Evolutionary conservation across 1,284 basidiomycete species (phyloP).

Genomic region (Phaffia rhodozyma): DNA sequence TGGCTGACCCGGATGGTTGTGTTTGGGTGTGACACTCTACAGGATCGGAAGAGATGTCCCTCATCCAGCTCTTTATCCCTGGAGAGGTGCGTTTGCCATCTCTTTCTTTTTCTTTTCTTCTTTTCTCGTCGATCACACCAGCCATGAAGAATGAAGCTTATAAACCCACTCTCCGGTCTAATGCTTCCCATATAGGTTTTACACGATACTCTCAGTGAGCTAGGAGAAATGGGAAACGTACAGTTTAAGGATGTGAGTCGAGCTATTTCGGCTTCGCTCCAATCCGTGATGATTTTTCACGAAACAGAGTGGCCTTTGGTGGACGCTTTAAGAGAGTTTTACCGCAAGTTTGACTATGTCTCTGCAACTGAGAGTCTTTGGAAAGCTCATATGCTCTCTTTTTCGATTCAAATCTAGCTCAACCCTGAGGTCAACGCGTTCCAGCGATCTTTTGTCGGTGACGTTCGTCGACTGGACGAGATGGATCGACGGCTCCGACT

Average conservation of each 20-base stretch:
- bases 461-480: constrained; percentile 88
- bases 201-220: constrained; percentile 87
- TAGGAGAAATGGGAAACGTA: constrained; percentile 88
- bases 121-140: background rate
- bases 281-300: too few species aligned
- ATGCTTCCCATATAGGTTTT: constrained; percentile 36
- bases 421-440: constrained; percentile 93
- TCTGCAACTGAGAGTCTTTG: too few species aligned
- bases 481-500: constrained; percentile 90
- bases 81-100: constrained; percentile 54
- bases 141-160: background rate
- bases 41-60: constrained; percentile 95
- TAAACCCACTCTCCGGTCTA: too few species aligned
- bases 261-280: too few species aligned
- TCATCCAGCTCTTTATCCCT: constrained; percentile 95
- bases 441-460: constrained; percentile 94
- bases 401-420: constrained; percentile 45
- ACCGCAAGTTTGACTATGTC: too few species aligned
- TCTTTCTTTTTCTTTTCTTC: background rate
- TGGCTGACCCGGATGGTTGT: background rate
- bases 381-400: constrained; percentile 2
- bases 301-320: background rate
- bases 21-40: background rate
- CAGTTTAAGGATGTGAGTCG: constrained; percentile 88
- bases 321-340: background rate